phyloP scores from a whole-genome alignment of 2,329 filamentous ascomycete species.

The Cephalotrichum gorgonifer region DNA sequence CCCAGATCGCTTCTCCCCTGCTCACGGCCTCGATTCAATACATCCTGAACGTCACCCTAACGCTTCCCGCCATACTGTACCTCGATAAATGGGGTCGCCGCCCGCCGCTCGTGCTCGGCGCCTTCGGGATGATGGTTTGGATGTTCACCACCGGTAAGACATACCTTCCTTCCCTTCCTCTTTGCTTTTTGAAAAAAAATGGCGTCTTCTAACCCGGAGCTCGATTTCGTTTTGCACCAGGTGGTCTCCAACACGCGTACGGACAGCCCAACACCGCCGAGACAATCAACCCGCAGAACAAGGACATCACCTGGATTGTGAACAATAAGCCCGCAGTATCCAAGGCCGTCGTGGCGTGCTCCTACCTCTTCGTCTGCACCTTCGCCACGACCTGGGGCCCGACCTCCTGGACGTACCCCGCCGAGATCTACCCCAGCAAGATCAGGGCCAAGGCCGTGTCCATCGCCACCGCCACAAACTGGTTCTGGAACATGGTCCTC shows the following conservation, averaged over 20 bases:
- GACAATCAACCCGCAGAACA: slow-evolving; percentile 25
- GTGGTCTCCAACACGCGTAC: slow-evolving; percentile 48
- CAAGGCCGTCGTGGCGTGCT: slow-evolving; percentile 53
- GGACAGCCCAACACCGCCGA: slow-evolving; percentile 36
- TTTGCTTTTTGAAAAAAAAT: neutral
- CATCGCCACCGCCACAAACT: slow-evolving; percentile 27
- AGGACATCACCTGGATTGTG: slow-evolving; percentile 48
- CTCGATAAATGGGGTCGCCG: slow-evolving; percentile 50
- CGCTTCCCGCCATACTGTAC: slow-evolving; percentile 48
- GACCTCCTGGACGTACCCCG: slow-evolving; percentile 36
- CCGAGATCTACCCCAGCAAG: slow-evolving; percentile 32
- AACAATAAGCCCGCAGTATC: slow-evolving; percentile 39
- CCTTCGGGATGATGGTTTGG: slow-evolving; percentile 49
- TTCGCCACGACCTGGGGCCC: slow-evolving; percentile 37
- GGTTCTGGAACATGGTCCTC: slow-evolving; percentile 36
- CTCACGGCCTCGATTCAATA: slow-evolving; percentile 54
- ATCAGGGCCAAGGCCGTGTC: slow-evolving; percentile 34
- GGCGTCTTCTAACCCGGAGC: neutral
- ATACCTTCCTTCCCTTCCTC: neutral
- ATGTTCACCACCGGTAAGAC: slow-evolving; percentile 47
- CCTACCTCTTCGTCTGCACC: slow-evolving; percentile 51
- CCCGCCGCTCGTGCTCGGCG: slow-evolving; percentile 41
- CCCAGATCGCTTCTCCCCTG: slow-evolving; percentile 44
- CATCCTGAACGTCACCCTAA: slow-evolving; percentile 51
- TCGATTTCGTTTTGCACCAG: slow-evolving; percentile 12